Percentiles rank a stretch among this genome's conserved stretches.
phyloP scores from a whole-genome alignment of 768 basidiomycete genomes.

The Steccherinum ochraceum region DNA sequence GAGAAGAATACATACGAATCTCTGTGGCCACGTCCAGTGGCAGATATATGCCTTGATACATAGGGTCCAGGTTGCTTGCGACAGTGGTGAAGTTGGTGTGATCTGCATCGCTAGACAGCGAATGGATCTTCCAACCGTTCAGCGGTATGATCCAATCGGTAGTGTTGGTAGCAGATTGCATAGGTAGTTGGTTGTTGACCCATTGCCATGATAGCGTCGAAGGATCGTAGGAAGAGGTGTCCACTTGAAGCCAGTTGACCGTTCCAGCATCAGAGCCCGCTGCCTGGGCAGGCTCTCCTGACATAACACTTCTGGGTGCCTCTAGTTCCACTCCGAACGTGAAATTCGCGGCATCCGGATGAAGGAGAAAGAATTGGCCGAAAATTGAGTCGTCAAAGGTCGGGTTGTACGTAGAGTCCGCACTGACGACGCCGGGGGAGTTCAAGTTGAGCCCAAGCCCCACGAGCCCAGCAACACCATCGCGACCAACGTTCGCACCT shows the following conservation, averaged over 20 bases:
- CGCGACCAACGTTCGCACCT: neutral
- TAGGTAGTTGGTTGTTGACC: too few relatives aligned
- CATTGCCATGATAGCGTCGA: constrained; percentile 20
- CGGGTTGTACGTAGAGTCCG: neutral
- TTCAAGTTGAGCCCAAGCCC: constrained; percentile 6
- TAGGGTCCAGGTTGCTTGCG: constrained; percentile 29
- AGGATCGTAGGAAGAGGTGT: constrained; percentile 23
- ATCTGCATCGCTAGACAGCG: too few relatives aligned
- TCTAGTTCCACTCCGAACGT: constrained; percentile 4
- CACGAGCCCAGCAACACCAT: constrained; percentile 1
- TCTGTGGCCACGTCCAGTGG: constrained; percentile 26
- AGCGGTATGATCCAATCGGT: constrained; percentile 29
- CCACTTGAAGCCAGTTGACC: constrained; percentile 34
- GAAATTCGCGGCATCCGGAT: neutral
- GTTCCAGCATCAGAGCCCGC: constrained; percentile 25
- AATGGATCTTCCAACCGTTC: too few relatives aligned
- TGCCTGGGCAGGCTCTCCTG: constrained; percentile 2
- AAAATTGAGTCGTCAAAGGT: constrained; percentile 2
- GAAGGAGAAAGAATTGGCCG: neutral
- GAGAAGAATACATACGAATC: constrained; percentile 25
- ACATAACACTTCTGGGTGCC: too few relatives aligned
- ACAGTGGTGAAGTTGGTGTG: too few relatives aligned
- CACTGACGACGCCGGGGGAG: neutral
- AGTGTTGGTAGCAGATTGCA: too few relatives aligned
- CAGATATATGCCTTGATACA: constrained; percentile 28